Conservation (phyloP, 805 yeast species). For the Hermanozyma aechmeae region DNA sequence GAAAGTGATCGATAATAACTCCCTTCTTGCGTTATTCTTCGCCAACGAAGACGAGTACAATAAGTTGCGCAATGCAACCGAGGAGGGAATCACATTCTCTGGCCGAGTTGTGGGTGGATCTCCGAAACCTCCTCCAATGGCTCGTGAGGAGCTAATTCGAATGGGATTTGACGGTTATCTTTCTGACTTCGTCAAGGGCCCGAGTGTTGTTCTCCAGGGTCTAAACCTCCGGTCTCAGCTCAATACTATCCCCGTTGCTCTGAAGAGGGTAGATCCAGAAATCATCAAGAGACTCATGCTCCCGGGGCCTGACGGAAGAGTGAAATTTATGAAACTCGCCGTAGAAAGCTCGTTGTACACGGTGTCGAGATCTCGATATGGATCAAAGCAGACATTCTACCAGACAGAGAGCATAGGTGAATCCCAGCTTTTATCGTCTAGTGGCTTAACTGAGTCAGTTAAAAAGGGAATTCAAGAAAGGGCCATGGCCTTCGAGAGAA, state of each 20-base stretch:
- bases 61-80: too few species aligned
- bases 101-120: too few species aligned
- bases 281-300: conserved; percentile 28
- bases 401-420: conserved; percentile 23
- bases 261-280: conserved; percentile 30
- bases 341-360: conserved; percentile 47
- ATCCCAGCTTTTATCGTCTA: conserved; percentile 21
- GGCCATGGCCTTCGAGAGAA: conserved; percentile 4
- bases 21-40: conserved; percentile 58
- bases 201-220: conserved; percentile 62
- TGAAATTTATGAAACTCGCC: conserved; percentile 47
- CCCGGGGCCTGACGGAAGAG: conserved; percentile 27
- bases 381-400: conserved; percentile 43
- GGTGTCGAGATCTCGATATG: conserved; percentile 54
- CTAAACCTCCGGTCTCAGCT: conserved; percentile 45
- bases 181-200: conserved; percentile 66
- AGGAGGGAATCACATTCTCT: too few species aligned
- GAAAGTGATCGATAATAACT: conserved; percentile 42
- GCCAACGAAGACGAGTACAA: conserved; percentile 41
- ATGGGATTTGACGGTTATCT: conserved; percentile 78
- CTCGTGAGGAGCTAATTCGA: conserved; percentile 23
- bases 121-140: conserved; percentile 11
- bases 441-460: conserved; percentile 20
- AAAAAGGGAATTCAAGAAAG: conserved; percentile 8
- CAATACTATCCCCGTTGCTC: conserved; percentile 54